phyloP scores from a whole-genome alignment of 441 rosid species.

The Pelargonium citronellum region DNA sequence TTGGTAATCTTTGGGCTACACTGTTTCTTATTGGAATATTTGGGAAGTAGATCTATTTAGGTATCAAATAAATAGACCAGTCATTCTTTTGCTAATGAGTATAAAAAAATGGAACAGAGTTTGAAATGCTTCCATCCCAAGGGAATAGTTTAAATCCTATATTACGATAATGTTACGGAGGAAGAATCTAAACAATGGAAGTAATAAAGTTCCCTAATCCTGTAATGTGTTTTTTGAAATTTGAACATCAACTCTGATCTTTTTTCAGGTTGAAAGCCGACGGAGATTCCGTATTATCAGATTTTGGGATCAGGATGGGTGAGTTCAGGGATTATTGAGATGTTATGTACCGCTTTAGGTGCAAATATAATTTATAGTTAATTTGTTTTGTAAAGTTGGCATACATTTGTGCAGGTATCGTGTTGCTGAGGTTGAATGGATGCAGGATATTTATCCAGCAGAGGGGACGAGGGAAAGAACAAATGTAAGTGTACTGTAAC shows the following conservation, averaged over 20 bases:
- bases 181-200: no score
- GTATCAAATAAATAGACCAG: background rate
- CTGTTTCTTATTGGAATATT: background rate
- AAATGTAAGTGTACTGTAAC: slow-evolving; percentile 40
- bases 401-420: slow-evolving; percentile 52
- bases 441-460: slow-evolving; percentile 52
- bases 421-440: slow-evolving; percentile 91
- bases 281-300: slow-evolving; percentile 67
- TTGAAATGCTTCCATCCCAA: background rate
- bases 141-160: no score
- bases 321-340: slow-evolving; percentile 30
- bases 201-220: background rate
- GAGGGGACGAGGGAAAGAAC: slow-evolving; percentile 38
- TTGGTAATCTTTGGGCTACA: background rate
- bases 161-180: no score
- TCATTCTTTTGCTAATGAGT: background rate
- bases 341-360: background rate
- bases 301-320: slow-evolving; percentile 98
- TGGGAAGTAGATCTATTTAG: background rate
- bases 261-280: slow-evolving; percentile 72
- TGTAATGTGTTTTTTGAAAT: background rate
- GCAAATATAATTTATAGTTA: slow-evolving; percentile 3
- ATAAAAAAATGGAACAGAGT: background rate
- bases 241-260: background rate
- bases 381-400: slow-evolving; percentile 12